Evolutionary conservation across 345 rosid genomes (phyloP), one percentile per base, ranked within the genome.

Genomic region (Sisymbrium altissimum): DNA sequence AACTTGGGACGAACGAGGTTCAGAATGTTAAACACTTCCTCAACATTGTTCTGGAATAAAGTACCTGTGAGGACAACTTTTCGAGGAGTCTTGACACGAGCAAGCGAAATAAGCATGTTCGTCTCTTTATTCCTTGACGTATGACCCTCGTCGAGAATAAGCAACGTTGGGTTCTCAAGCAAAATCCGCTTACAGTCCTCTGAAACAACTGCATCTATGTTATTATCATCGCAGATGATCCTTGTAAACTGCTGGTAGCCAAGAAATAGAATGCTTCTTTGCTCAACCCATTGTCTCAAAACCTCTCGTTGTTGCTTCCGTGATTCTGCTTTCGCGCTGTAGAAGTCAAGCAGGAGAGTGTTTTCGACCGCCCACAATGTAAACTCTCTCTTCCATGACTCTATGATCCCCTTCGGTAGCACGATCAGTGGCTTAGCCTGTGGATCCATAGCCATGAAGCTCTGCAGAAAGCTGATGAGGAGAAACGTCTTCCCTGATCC

Each of bases 401-500:
- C 64, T 70, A 94, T 68, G 68, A 94, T 89, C 38, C 97, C 96
- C 75, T 89, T 94, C 0, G 99, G 97, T 44, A 94, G 90, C 64
- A 92, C 84, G 7, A 89, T 93, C 38, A 94, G 74, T 2, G 97
- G 96, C 61, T 85, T 92, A 38, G 93, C 97, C 27, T 84, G 77
- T 6, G 96, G 92, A 81, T 88, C 81, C 70, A 83, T 89, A 46
- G 93, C 97, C 65, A 95, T 82, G 73, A 95, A 95, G 74, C 96
- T 92, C 50, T 89, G 97, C 81, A 95, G 74, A 73, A 92, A 92
- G 74, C 97, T 92, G 33, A 95, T 92, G 14, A 92, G 84, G 82
- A 94, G 87, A 55, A 94, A 94, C 7, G 99, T 92, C 79, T 94
- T 92, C 30, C 97, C 99, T 9, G 99, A 94, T 39, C 99, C 99